Percentiles rank a stretch among this genome's conserved stretches.
Evolutionary conservation across 2,329 filamentous ascomycete species (phyloP).

Genomic region (Colletotrichum trifolii): DNA sequence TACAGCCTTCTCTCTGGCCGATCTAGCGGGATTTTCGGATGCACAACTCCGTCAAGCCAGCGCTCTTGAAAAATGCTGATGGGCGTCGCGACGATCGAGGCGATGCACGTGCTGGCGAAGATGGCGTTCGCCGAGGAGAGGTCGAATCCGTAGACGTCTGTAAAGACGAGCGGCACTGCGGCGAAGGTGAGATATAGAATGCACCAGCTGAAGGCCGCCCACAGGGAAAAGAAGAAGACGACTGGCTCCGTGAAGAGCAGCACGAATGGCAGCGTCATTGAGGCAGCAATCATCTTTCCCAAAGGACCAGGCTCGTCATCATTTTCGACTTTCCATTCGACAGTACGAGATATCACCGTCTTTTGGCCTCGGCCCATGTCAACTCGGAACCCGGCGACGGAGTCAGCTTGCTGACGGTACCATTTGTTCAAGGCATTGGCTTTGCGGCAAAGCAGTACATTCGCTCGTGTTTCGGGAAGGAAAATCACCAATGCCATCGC

Average conservation of each 20-base stretch:
- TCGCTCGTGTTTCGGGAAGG: constrained; percentile 85
- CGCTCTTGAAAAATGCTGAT: constrained; percentile 78
- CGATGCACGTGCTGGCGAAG: constrained; percentile 3
- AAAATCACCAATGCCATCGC: constrained; percentile 70
- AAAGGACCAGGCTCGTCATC: constrained; percentile 80
- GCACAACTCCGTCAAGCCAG: not conserved
- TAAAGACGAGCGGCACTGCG: constrained; percentile 60
- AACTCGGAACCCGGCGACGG: constrained; percentile 8
- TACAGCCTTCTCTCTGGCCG: constrained; percentile 83
- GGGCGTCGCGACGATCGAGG: constrained; percentile 67
- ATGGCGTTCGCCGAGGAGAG: constrained; percentile 49
- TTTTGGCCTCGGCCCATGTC: not conserved
- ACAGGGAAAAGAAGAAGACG: constrained; percentile 64
- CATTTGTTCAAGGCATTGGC: constrained; percentile 79
- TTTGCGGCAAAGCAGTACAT: constrained; percentile 81
- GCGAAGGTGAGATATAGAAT: constrained; percentile 65
- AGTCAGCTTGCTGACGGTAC: constrained; percentile 76
- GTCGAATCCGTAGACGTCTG: constrained; percentile 57
- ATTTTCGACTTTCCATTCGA: constrained; percentile 82
- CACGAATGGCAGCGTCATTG: constrained; percentile 80
- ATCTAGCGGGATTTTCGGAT: constrained; percentile 54
- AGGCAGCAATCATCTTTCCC: constrained; percentile 76
- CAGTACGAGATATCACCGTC: constrained; percentile 51
- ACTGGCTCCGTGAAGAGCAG: constrained; percentile 73
- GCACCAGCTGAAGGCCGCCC: constrained; percentile 61